Base-by-base conservation (phyloP, 2,329 filamentous ascomycete genomes). In the Fusarium keratoplasticum region DNA sequence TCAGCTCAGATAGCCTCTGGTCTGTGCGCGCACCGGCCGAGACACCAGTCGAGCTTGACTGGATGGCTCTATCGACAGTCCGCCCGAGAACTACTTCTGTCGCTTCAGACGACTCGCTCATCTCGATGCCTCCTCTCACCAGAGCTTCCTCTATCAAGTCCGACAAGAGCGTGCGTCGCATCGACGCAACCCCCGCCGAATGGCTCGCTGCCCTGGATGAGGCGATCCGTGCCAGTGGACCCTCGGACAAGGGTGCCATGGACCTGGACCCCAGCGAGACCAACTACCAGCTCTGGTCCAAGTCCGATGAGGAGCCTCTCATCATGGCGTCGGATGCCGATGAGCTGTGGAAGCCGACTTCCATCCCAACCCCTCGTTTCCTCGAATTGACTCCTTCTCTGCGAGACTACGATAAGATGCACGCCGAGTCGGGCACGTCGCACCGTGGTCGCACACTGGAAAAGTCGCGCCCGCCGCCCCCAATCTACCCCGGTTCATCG, bases 181-280 rank as follows among this genome's bases (percentile, higher is more conserved):
- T 64, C 70, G 77, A 57, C 67, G 80, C 73, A 61, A 79, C 66
- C 31, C 76, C 71, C 69, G 79, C 76, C 16, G 61, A 81, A 62
- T 86, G 85, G 85, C 77, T 81, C 10, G 76, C 77, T 20, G 86
- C 86, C 5, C 81, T 87, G 42, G 66, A 72, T 7, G 76, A 77
- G 47, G 77, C 77, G 36, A 74, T 77, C 52, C 58, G 60, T 20
- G 64, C 71, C 31, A 61, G 61, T 61, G 35, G 67, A 22, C 38
- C 55, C 62, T 69, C 70, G 40, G 69, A 66, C 57, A 68, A 72
- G 72, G 70, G 58, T 64, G 25, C 14, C 38, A 27, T 58, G 27
- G 62, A 63, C 44, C 35, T 63, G 40, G 64, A 61, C 20, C 54
- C 71, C 29, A 71, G 57, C 50, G 62, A 67, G 10, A 64, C 69